phyloP scores from a whole-genome alignment of 2,329 filamentous ascomycete species.

The Verticillium isaacii region DNA sequence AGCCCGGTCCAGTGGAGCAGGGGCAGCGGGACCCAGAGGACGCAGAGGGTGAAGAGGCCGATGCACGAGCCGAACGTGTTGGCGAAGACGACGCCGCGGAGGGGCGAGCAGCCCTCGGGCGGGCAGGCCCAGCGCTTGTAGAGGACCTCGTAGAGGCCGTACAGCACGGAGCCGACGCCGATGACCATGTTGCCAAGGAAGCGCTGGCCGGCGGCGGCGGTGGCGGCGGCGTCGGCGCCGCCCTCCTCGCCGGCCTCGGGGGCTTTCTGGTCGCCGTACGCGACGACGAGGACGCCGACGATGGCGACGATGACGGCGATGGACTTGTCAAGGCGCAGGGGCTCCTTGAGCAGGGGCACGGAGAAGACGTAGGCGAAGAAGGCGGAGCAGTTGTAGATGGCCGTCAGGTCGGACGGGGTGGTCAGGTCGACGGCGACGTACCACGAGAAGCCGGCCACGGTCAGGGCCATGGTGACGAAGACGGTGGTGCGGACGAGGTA shows the following conservation, averaged over 20 bases:
- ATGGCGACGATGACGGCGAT: slow-evolving; percentile 85
- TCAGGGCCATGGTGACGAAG: slow-evolving; percentile 79
- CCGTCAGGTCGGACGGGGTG: slow-evolving; percentile 87
- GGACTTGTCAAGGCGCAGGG: slow-evolving; percentile 77
- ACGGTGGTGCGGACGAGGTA: slow-evolving; percentile 80
- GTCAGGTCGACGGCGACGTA: slow-evolving; percentile 93
- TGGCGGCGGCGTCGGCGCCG: neutral
- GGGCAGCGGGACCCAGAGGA: slow-evolving; percentile 90
- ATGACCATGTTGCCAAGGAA: slow-evolving; percentile 88
- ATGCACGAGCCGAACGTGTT: slow-evolving; percentile 89
- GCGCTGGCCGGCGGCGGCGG: slow-evolving; percentile 52
- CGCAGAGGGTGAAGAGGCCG: slow-evolving; percentile 75
- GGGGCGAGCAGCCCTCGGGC: slow-evolving; percentile 77
- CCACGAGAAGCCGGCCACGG: slow-evolving; percentile 88
- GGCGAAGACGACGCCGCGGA: slow-evolving; percentile 93
- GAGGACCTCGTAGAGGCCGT: slow-evolving; percentile 94
- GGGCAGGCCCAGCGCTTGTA: slow-evolving; percentile 94
- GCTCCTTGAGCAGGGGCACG: slow-evolving; percentile 83
- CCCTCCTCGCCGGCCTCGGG: slow-evolving; percentile 26
- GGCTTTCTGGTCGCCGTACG: slow-evolving; percentile 72
- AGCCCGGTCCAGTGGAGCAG: slow-evolving; percentile 73
- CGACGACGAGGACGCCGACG: slow-evolving; percentile 85
- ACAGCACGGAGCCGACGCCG: slow-evolving; percentile 82
- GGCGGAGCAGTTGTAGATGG: slow-evolving; percentile 98
- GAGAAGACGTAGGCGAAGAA: slow-evolving; percentile 99